phyloP scores from a whole-genome alignment of 768 basidiomycete species.

The Nidularia pulvinata region DNA sequence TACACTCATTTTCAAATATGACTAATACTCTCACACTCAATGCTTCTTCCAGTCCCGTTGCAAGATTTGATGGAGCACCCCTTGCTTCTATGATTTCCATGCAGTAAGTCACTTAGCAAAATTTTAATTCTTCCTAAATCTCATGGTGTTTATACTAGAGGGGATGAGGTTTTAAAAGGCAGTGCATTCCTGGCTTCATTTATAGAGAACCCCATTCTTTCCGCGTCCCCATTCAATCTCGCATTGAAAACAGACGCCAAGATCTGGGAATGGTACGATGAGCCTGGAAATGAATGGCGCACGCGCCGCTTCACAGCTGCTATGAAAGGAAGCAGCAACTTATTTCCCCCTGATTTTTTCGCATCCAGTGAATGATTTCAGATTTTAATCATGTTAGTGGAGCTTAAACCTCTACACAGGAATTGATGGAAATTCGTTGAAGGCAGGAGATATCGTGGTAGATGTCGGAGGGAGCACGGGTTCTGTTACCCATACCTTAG shows the following conservation, averaged over 20 bases:
- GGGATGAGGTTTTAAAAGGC: conserved; percentile 16
- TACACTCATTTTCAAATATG: neutral
- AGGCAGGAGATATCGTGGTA: conserved; percentile 14
- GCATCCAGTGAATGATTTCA: conserved; percentile 9
- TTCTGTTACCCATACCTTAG: conserved; percentile 20
- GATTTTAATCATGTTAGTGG: too few species aligned
- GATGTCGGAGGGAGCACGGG: conserved; percentile 36
- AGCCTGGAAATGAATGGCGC: conserved; percentile 21
- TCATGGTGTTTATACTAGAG: conserved; percentile 3
- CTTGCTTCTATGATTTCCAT: neutral
- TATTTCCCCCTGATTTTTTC: conserved; percentile 14
- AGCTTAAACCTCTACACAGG: too few species aligned
- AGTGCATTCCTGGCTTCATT: conserved; percentile 12
- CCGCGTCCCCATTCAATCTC: conserved; percentile 17
- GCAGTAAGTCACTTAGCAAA: neutral
- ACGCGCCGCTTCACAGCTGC: conserved; percentile 22
- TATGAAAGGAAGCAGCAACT: conserved; percentile 14
- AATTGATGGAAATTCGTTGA: too few species aligned
- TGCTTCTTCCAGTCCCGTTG: conserved; percentile 10
- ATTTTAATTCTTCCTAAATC: too few species aligned
- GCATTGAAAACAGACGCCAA: conserved; percentile 16
- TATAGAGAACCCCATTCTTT: conserved; percentile 11
- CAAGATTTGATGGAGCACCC: conserved; percentile 3
- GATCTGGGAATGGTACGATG: conserved; percentile 26
- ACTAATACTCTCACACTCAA: neutral